Percentiles rank a stretch among this genome's conserved stretches.
Conservation (phyloP, 805 yeast genomes). For the Priceomyces melissophilus region DNA sequence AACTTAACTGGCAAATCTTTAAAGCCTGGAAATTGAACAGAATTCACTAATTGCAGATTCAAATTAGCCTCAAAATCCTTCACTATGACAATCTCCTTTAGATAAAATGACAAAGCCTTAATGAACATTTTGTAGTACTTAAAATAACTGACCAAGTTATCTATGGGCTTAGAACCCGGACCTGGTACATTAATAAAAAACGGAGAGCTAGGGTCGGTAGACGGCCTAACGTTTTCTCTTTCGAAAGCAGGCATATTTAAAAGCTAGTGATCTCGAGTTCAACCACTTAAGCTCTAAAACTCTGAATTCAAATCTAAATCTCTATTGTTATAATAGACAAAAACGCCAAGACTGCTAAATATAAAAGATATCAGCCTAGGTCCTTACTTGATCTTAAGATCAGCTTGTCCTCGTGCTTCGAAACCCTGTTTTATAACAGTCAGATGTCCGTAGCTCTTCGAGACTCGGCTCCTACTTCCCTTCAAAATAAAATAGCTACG, state of each 20-base stretch:
- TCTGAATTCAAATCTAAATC: too few species aligned
- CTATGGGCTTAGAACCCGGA: conserved; percentile 37
- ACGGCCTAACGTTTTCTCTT: conserved; percentile 26
- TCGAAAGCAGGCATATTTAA: conserved; percentile 2
- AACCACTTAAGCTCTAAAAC: too few species aligned
- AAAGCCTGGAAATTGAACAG: conserved; percentile 42
- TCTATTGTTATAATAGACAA: too few species aligned
- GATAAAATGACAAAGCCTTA: conserved; percentile 32
- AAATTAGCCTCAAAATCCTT: conserved; percentile 43
- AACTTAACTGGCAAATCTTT: conserved; percentile 34
- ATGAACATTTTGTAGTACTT: conserved; percentile 40
- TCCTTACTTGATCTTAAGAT: too few species aligned
- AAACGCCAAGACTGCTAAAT: too few species aligned
- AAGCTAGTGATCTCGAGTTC: neutral
- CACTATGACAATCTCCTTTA: conserved; percentile 44
- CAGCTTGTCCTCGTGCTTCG: too few species aligned
- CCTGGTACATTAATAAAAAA: conserved; percentile 38
- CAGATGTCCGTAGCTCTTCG: too few species aligned
- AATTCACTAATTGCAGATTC: conserved; percentile 33
- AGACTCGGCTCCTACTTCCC: too few species aligned
- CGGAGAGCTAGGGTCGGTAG: conserved; percentile 34
- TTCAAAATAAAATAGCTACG: too few species aligned
- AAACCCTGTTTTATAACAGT: too few species aligned
- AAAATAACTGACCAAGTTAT: conserved; percentile 35
- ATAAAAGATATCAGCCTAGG: too few species aligned